phyloP scores from a whole-genome alignment of 2,329 filamentous ascomycete genomes.

The Diaporthe longicolla region DNA sequence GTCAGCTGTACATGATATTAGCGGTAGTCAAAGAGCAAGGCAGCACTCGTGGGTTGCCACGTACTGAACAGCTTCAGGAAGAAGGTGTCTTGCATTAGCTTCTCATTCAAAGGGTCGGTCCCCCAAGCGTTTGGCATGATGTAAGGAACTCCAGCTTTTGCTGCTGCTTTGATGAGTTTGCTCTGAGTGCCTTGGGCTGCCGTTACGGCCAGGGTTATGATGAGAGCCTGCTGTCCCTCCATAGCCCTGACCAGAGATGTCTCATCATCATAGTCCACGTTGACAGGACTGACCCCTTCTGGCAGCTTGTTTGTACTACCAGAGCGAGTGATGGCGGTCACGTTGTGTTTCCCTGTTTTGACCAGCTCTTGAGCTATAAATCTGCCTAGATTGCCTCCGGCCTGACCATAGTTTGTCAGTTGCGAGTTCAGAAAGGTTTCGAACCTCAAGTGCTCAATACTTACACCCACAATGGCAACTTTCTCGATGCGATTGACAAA shows the following conservation, averaged over 20 bases:
- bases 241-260: slow-evolving; percentile 48
- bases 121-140: slow-evolving; percentile 60
- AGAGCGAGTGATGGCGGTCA: slow-evolving; percentile 64
- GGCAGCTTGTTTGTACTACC: slow-evolving; percentile 59
- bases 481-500: slow-evolving; percentile 45
- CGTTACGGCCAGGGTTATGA: slow-evolving; percentile 56
- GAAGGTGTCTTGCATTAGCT: slow-evolving; percentile 38
- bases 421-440: neutral
- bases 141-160: slow-evolving; percentile 59
- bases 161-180: slow-evolving; percentile 59
- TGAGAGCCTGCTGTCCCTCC: slow-evolving; percentile 52
- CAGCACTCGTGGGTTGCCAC: slow-evolving; percentile 41
- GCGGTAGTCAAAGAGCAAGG: neutral
- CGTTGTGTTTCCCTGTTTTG: slow-evolving; percentile 59
- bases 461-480: slow-evolving; percentile 48
- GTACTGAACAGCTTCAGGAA: slow-evolving; percentile 25
- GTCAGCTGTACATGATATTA: neutral
- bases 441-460: neutral
- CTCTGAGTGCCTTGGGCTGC: slow-evolving; percentile 54
- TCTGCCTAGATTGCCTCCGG: slow-evolving; percentile 46
- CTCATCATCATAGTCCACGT: slow-evolving; percentile 63
- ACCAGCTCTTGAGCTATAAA: slow-evolving; percentile 53
- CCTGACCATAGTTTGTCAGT: slow-evolving; percentile 41
- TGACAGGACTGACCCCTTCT: slow-evolving; percentile 54
- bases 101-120: slow-evolving; percentile 44